phyloP scores from a whole-genome alignment of 495 filamentous ascomycete genomes.

The Pyrenula massariospora region DNA sequence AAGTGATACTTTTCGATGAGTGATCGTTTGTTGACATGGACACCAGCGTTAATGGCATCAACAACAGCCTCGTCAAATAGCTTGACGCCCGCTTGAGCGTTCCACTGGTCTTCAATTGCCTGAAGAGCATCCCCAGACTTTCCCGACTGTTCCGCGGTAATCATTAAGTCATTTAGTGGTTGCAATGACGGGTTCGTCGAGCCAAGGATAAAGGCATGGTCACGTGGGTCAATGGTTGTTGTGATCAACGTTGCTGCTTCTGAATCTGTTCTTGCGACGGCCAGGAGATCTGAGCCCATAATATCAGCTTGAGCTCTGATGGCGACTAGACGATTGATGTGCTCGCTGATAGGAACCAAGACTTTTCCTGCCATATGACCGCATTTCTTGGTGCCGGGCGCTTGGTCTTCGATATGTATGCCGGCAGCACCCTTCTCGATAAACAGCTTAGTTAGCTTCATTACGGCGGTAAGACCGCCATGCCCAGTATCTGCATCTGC shows the following conservation, averaged over 20 bases:
- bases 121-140: constrained; percentile 75
- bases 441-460: constrained; percentile 98
- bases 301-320: constrained; percentile 97
- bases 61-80: constrained; percentile 83
- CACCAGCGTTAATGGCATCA: constrained; percentile 61
- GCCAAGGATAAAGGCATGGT: constrained; percentile 89
- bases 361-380: constrained; percentile 99
- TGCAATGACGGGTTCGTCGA: constrained; percentile 74
- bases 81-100: constrained; percentile 70
- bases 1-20: constrained; percentile 54
- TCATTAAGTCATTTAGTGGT: constrained; percentile 84
- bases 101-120: constrained; percentile 87
- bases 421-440: constrained; percentile 93
- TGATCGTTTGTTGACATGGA: constrained; percentile 52
- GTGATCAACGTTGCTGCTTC: constrained; percentile 97
- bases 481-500: constrained; percentile 97
- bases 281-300: constrained; percentile 85
- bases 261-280: constrained; percentile 89
- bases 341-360: constrained; percentile 90
- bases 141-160: constrained; percentile 69
- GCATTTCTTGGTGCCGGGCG: constrained; percentile 97
- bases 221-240: constrained; percentile 86
- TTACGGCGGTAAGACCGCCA: constrained; percentile 90
- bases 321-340: constrained; percentile 95
- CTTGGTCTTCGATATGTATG: constrained; percentile 98